These are phyloP conservation scores for Murraya koenigii DNA, from an alignment of 345 rosid genomes.

Conservation along the genomic window DNA sequence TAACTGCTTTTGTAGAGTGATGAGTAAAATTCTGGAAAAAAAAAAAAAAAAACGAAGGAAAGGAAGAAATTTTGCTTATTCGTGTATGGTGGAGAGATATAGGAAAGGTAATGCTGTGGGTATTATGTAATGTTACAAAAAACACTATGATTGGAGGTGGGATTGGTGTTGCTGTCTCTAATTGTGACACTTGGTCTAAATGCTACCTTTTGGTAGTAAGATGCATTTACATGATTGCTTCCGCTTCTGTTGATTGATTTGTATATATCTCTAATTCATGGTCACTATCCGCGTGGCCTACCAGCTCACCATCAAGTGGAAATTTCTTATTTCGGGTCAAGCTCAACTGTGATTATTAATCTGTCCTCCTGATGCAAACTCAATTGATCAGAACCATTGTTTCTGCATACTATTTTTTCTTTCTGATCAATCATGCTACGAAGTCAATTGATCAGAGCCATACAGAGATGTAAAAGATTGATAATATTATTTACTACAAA, in stretches of 20 bases:
- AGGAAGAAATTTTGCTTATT: too few relatives aligned
- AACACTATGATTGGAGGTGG: background rate
- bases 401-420: too few relatives aligned
- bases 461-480: background rate
- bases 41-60: too few relatives aligned
- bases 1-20: too few relatives aligned
- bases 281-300: background rate
- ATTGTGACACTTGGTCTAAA: background rate
- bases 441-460: background rate
- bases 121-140: background rate
- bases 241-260: background rate
- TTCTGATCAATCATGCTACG: background rate
- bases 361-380: background rate
- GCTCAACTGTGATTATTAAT: too few relatives aligned
- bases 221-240: background rate
- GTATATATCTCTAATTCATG: background rate
- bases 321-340: too few relatives aligned
- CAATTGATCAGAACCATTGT: background rate
- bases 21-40: too few relatives aligned
- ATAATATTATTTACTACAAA: too few relatives aligned
- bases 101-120: too few relatives aligned
- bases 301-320: background rate
- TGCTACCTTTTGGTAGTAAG: background rate
- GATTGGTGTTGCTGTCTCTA: background rate
- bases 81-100: too few relatives aligned